A percentile compares a stretch with the other conserved stretches of the same genome.
Conservation (phyloP, 495 filamentous ascomycete species). For the Penicillium macrosclerotiorum region DNA sequence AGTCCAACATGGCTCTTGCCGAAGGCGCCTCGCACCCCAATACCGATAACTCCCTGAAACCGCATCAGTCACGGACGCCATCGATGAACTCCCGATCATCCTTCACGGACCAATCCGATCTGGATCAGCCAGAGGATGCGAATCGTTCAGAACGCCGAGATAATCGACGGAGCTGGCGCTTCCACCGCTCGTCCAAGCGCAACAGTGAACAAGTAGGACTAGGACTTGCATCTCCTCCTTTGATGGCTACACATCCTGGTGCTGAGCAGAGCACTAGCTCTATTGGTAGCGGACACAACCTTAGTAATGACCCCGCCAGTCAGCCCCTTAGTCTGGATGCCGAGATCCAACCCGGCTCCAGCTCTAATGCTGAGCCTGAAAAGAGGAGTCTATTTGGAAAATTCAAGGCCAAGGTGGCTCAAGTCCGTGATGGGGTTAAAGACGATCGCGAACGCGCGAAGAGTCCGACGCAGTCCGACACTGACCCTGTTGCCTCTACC, state of each 20-base stretch:
- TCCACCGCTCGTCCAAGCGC: constrained; percentile 57
- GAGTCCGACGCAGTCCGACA: constrained; percentile 47
- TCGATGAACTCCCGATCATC: constrained; percentile 72
- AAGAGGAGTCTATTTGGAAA: constrained; percentile 76
- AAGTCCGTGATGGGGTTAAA: constrained; percentile 67
- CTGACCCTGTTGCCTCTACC: constrained; percentile 21
- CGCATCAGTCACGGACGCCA: constrained; percentile 62
- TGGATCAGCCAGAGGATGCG: constrained; percentile 64
- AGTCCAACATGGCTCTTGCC: constrained; percentile 18
- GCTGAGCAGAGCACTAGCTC: constrained; percentile 70
- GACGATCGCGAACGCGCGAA: constrained; percentile 59
- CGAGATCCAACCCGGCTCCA: constrained; percentile 32
- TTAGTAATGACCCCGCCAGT: constrained; percentile 36
- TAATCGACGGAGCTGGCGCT: constrained; percentile 63
- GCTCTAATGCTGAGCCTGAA: constrained; percentile 48
- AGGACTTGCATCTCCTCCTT: constrained; percentile 47
- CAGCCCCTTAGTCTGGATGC: constrained; percentile 41
- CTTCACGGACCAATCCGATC: constrained; percentile 72
- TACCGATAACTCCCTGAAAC: constrained; percentile 55
- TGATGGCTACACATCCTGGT: constrained; percentile 57
- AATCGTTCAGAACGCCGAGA: constrained; percentile 63
- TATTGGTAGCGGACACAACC: constrained; percentile 55
- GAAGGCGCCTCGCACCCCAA: constrained; percentile 16
- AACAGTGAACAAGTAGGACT: constrained; percentile 51
- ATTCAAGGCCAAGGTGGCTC: constrained; percentile 80